Base-by-base conservation (phyloP, 345 rosid species). In the Rhodomyrtus tomentosa region DNA sequence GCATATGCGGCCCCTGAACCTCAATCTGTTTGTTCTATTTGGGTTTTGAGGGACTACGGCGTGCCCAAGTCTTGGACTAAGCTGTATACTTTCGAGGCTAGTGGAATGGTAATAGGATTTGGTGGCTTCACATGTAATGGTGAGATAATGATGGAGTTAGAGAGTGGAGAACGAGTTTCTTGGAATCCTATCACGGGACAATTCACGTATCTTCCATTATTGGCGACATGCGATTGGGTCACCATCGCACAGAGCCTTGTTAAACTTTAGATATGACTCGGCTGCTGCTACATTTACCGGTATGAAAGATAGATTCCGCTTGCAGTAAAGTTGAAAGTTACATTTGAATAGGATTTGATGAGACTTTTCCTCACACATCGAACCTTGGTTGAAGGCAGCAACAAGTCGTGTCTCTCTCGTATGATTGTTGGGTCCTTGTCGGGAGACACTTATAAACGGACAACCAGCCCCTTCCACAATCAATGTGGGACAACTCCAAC, bases 191-290 rank as follows among this genome's bases (percentile, higher is more conserved):
- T 7, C 24, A 62, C 24, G 5, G 11, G 42, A 2, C 74, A 62
- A 16, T 32, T 0, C 22, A 0, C 74, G 29, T 0, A 0, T 16
- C 11, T 62, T 7, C 42, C 74, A 16, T 5, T 3, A 16, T 29
- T 0, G 11, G 0, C 0, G 0, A 0, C 3, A 29, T 15, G 22
- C 10, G 3, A 32, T 16, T 62, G 16, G 24, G 12, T 62, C 40
- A 3, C 42, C 0, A 2, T 16, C 1, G 24, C 4, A 2, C 12
- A 62, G 22, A 62, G 74, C 24, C 22, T 62, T 1, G 42, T 16
- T 32, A 29, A 5, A 18, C 42, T 16, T 62, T 32, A 62, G 42
- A 29, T 40, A 29, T 32, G 24, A 29, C 45, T 42, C 8, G 3
- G 8, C 5, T 5, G 20, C 29, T 58, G 18, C 18, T 58, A 56